phyloP scores from a whole-genome alignment of 1,284 basidiomycete species.

The Apiotrichum veenhuisii region DNA sequence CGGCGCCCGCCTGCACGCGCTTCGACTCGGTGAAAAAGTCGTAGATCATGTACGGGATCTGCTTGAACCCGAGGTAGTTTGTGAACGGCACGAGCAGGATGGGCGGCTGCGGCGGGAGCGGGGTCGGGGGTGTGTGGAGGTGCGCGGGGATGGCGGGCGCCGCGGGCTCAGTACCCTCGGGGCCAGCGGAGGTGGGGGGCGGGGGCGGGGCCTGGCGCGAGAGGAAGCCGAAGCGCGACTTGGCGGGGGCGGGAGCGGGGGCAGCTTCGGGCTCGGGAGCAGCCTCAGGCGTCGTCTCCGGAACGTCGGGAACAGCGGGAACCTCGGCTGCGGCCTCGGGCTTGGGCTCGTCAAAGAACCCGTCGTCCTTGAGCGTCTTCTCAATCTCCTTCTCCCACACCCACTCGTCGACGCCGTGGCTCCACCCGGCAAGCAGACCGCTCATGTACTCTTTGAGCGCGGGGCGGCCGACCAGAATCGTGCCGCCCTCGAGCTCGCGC shows the following conservation, averaged over 20 bases:
- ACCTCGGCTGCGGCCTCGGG: neutral
- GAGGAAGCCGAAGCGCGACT: slow-evolving; percentile 28
- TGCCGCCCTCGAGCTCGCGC: slow-evolving; percentile 73
- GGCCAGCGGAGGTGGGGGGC: slow-evolving; percentile 1
- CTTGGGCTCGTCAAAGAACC: slow-evolving; percentile 66
- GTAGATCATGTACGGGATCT: slow-evolving; percentile 84
- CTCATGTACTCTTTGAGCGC: slow-evolving; percentile 93
- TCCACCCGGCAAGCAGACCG: slow-evolving; percentile 81
- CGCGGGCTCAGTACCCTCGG: slow-evolving; percentile 23
- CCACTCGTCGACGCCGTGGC: slow-evolving; percentile 63
- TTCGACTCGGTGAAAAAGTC: slow-evolving; percentile 89
- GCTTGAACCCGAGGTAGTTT: slow-evolving; percentile 78
- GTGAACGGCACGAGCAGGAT: slow-evolving; percentile 82
- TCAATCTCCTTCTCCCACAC: slow-evolving; percentile 75
- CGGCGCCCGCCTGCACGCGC: slow-evolving; percentile 71
- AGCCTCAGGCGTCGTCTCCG: neutral
- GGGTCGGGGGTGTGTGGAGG: slow-evolving; percentile 55
- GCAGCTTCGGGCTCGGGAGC: slow-evolving; percentile 18
- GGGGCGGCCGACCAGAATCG: slow-evolving; percentile 81
- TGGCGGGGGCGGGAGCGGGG: slow-evolving; percentile 10
- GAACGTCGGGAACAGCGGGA: neutral
- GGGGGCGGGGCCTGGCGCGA: slow-evolving; percentile 25
- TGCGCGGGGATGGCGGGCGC: slow-evolving; percentile 37
- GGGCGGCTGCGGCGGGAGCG: slow-evolving; percentile 73
- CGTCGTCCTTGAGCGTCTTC: slow-evolving; percentile 65